phyloP scores from a whole-genome alignment of 1,139 yeast genomes.

The Pneumocystis canis region DNA sequence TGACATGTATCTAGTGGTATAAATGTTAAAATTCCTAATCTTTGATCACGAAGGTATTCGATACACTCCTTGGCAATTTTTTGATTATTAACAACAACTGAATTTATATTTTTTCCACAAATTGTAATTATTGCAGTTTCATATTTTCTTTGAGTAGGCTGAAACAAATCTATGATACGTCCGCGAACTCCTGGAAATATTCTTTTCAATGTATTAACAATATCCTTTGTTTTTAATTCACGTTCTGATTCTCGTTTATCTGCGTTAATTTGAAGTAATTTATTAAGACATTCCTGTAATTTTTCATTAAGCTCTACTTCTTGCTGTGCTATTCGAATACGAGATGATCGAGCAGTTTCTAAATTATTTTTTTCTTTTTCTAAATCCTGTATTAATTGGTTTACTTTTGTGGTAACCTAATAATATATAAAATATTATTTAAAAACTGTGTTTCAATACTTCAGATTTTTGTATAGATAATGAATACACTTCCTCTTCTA shows the following conservation, averaged over 20 bases:
- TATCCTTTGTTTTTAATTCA: slow-evolving; percentile 57
- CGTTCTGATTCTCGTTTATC: slow-evolving; percentile 60
- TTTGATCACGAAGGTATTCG: slow-evolving; percentile 66
- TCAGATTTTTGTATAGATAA: background rate
- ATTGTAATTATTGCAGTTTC: slow-evolving; percentile 66
- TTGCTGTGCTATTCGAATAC: slow-evolving; percentile 34
- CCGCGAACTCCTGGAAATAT: slow-evolving; percentile 75
- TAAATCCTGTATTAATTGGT: slow-evolving; percentile 17
- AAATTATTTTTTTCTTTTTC: slow-evolving; percentile 32
- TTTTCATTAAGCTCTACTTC: slow-evolving; percentile 49
- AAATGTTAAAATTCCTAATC: slow-evolving; percentile 73
- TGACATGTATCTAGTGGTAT: slow-evolving; percentile 76
- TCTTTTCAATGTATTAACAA: slow-evolving; percentile 50
- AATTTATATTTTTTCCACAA: slow-evolving; percentile 65
- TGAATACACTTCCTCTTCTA: slow-evolving; percentile 21
- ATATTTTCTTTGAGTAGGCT: slow-evolving; percentile 62
- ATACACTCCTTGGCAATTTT: slow-evolving; percentile 72
- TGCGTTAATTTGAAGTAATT: slow-evolving; percentile 59
- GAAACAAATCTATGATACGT: slow-evolving; percentile 60
- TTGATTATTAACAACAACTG: slow-evolving; percentile 67
- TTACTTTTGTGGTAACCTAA: slow-evolving; percentile 24
- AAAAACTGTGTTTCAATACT: slow-evolving; percentile 12
- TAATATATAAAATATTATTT: slow-evolving; percentile 15
- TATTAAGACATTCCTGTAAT: slow-evolving; percentile 45
- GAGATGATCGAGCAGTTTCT: slow-evolving; percentile 31